Evolutionary conservation across 2,329 filamentous ascomycete species (phyloP).

Genomic region (Alternaria brassicae): DNA sequence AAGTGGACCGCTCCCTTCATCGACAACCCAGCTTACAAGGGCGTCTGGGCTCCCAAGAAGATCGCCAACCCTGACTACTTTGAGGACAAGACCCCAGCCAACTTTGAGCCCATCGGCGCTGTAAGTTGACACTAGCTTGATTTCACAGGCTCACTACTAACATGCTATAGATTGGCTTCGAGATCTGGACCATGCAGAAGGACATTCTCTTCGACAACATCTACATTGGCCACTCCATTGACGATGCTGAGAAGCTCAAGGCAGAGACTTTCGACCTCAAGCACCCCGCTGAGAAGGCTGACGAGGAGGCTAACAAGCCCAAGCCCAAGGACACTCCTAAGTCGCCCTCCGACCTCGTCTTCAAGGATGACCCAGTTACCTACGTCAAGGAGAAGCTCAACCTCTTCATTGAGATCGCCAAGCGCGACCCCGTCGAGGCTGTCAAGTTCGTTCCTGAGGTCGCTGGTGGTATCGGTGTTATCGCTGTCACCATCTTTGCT

Average conservation of each 20-base stretch:
- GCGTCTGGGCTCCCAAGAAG: conserved; percentile 91
- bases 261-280: conserved; percentile 91
- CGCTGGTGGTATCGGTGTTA: conserved; percentile 77
- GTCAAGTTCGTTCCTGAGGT: conserved; percentile 91
- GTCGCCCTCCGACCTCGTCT: conserved; percentile 79
- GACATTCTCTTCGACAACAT: conserved; percentile 99
- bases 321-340: conserved; percentile 71
- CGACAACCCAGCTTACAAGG: conserved; percentile 99
- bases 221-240: conserved; percentile 97
- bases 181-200: conserved; percentile 99
- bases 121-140: conserved; percentile 63
- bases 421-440: conserved; percentile 82
- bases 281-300: conserved; percentile 79
- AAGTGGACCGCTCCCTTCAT: conserved; percentile 94
- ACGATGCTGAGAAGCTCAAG: conserved; percentile 88
- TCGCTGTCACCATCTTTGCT: conserved; percentile 73
- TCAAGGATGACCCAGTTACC: conserved; percentile 86
- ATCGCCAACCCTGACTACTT: conserved; percentile 96
- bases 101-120: conserved; percentile 98
- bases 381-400: conserved; percentile 94
- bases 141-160: conserved; percentile 19
- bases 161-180: conserved; percentile 80
- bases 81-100: conserved; percentile 94
- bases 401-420: conserved; percentile 84
- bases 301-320: conserved; percentile 80